These are phyloP conservation scores for Monosporozyma unispora DNA, from an alignment of 805 yeast genomes.

Conservation along the genomic window DNA sequence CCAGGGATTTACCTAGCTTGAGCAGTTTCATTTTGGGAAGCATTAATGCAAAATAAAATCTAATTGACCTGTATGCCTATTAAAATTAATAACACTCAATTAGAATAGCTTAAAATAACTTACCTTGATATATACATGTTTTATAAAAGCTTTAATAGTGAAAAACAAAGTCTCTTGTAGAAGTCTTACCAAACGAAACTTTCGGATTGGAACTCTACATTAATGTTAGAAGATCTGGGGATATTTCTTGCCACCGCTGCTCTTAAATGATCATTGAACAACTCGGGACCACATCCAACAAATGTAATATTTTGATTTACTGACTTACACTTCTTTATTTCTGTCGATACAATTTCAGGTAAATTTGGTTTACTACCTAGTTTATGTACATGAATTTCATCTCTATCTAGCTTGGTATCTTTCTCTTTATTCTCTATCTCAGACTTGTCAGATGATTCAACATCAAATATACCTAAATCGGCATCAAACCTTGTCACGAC, in stretches of 20 bases:
- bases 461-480: not conserved
- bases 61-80: too few species aligned
- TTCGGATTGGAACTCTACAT: slow-evolving; percentile 29
- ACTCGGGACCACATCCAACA: slow-evolving; percentile 55
- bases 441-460: not conserved
- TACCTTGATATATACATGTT: too few species aligned
- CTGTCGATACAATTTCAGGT: slow-evolving; percentile 31
- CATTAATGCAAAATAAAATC: too few species aligned
- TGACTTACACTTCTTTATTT: slow-evolving; percentile 25
- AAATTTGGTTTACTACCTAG: slow-evolving; percentile 42
- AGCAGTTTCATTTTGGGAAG: too few species aligned
- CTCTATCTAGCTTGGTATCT: not conserved
- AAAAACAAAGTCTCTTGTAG: too few species aligned
- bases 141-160: too few species aligned
- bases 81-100: too few species aligned
- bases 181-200: slow-evolving; percentile 26
- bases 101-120: too few species aligned
- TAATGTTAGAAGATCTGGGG: slow-evolving; percentile 13
- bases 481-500: not conserved
- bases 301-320: slow-evolving; percentile 40
- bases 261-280: slow-evolving; percentile 50
- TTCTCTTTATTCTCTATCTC: not conserved
- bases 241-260: slow-evolving; percentile 37
- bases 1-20: too few species aligned
- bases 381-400: slow-evolving; percentile 8